phyloP scores from a whole-genome alignment of 1,284 basidiomycete species.

The Cerioporus squamosus region DNA sequence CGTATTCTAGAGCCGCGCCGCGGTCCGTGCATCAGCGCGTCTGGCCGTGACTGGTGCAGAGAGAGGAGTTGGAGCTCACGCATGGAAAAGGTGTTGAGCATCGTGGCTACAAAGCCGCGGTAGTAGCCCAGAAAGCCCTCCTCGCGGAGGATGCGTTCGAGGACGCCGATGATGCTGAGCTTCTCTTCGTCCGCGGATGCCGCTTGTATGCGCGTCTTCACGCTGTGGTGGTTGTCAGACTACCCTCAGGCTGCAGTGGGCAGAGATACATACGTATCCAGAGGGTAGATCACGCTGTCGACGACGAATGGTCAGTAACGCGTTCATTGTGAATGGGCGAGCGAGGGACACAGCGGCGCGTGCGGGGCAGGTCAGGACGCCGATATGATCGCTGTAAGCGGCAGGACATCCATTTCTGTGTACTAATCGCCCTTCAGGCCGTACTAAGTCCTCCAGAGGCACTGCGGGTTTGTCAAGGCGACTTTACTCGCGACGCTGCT shows the following conservation, averaged over 20 bases:
- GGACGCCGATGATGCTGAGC: slow-evolving; percentile 66
- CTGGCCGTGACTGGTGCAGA: too few relatives aligned
- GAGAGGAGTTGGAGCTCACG: slow-evolving; percentile 57
- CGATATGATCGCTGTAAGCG: too few relatives aligned
- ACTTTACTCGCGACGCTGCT: too few relatives aligned
- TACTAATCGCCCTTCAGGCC: too few relatives aligned
- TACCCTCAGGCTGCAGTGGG: background rate
- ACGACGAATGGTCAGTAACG: too few relatives aligned
- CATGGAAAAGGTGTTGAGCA: slow-evolving; percentile 98
- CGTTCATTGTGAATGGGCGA: too few relatives aligned
- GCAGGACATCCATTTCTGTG: too few relatives aligned
- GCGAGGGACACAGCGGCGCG: too few relatives aligned
- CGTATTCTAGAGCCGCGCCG: slow-evolving; percentile 75
- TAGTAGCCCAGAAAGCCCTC: slow-evolving; percentile 88
- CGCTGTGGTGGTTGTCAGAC: slow-evolving; percentile 48
- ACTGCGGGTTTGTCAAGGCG: too few relatives aligned
- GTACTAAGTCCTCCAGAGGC: too few relatives aligned
- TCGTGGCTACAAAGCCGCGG: slow-evolving; percentile 95
- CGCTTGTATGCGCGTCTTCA: slow-evolving; percentile 97
- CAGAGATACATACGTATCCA: slow-evolving; percentile 79
- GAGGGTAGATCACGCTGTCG: slow-evolving; percentile 87
- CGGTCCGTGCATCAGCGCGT: too few relatives aligned
- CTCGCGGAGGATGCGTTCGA: slow-evolving; percentile 73
- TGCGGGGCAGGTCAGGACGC: too few relatives aligned
- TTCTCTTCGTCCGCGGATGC: slow-evolving; percentile 53